Evolutionary conservation across 768 basidiomycete genomes (phyloP), one percentile per base, ranked within the genome.

Genomic region (Podaxis sp.): DNA sequence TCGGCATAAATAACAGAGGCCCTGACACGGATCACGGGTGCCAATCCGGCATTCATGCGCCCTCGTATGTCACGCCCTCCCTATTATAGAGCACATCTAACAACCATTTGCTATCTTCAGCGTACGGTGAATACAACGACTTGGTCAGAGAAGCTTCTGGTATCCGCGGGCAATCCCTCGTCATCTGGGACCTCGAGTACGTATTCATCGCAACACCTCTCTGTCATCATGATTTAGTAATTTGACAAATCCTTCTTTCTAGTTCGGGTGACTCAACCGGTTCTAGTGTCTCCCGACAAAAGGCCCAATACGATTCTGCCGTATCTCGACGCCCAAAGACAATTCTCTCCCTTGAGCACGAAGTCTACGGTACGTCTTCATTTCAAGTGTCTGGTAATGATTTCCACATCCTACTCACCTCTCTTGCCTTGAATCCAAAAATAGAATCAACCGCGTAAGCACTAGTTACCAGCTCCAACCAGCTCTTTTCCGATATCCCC

Each of bases 121-220:
- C 81, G 3, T 83, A 77, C 60, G 81, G 82, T 6, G 76, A 69
- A 64, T 81, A 79, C 71, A 82, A 84, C 64, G 68, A 80, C 66
- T 73, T 78, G 15, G 82, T 82, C 11, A 74, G 73, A 4, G 71
- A 76, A 66, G 79, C 71, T 15, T 70, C 79, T 0, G 64, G 51
- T n/a, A 56, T 71, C 30, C 72, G 77, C n/a, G 72, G 73, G 1
- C 78, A 80, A 61, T 73, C 73, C 3, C 30, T 80, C 2, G 76
- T 74, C 4, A 67, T 70, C n/a, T 81, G 80, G 79, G 78, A 76
- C 64, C 75, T 77, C 56, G 77, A 78, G 76, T 76, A 33, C 20
- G 17, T 8, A 26, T 15, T 28, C 20, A n/a, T 13, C 26, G 0
- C 11, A 41, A n/a, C 11, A 11, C n/a, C 33, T 24, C 8, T 3